Conservation (phyloP, 768 basidiomycete species). For the Mycena olivaceomarginata region DNA sequence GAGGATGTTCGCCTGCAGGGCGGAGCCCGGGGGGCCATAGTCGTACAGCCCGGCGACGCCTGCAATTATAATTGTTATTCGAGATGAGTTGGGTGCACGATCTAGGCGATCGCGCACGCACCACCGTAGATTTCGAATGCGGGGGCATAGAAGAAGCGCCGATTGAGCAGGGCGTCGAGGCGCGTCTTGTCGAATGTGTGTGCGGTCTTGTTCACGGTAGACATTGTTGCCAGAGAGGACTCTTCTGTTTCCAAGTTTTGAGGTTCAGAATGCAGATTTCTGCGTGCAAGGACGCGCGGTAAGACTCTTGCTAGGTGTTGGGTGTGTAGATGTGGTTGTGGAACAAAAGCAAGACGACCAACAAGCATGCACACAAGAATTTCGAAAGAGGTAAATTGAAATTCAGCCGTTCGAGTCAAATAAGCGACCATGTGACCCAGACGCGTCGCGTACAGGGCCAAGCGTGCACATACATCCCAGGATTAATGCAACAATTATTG, state of each 20-base stretch:
- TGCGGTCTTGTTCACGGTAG: constrained; percentile 83
- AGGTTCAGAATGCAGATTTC: constrained; percentile 25
- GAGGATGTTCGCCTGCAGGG: constrained; percentile 97
- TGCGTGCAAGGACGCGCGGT: constrained; percentile 1
- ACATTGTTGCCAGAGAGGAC: constrained; percentile 29
- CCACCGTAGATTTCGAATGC: constrained; percentile 99
- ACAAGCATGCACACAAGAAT: constrained; percentile 18
- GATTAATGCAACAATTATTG: not conserved
- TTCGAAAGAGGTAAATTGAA: constrained; percentile 14
- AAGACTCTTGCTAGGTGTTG: constrained; percentile 5
- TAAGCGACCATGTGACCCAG: not conserved
- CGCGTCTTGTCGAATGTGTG: constrained; percentile 92
- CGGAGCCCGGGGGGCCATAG: constrained; percentile 97
- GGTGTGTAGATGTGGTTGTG: constrained; percentile 20
- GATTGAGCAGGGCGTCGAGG: constrained; percentile 90
- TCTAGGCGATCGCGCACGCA: constrained; percentile 60
- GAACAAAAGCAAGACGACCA: constrained; percentile 27
- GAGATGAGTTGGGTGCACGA: not conserved
- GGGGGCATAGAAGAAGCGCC: constrained; percentile 98
- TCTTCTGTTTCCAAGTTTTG: not conserved
- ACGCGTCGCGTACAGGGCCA: not conserved
- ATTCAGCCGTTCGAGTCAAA: not conserved
- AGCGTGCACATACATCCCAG: not conserved
- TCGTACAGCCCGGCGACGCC: constrained; percentile 99
- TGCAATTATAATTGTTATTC: constrained; percentile 51